These are phyloP conservation scores for Sequoiadendron giganteum DNA, from an alignment of 75 land plant species.

Conservation along the genomic window DNA sequence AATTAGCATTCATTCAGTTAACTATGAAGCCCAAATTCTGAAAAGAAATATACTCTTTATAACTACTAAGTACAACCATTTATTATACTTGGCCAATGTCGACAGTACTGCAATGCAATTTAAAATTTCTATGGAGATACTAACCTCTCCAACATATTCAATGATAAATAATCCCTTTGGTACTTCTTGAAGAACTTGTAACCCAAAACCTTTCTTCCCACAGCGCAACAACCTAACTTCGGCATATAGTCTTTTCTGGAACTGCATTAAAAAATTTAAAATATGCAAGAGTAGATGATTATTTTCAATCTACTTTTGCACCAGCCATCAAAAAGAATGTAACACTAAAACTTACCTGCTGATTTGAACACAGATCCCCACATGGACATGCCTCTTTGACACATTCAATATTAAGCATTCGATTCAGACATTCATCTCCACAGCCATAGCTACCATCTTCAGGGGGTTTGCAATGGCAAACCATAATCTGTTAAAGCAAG, in stretches of 20 bases:
- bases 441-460: conserved; percentile 70
- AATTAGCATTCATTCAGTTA: conserved; percentile 8
- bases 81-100: not conserved
- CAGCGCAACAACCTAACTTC: conserved; percentile 50
- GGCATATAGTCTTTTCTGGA: conserved; percentile 75
- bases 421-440: conserved; percentile 84
- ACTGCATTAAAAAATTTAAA: conserved; percentile 41
- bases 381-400: conserved; percentile 86
- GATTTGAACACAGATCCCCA: conserved; percentile 90
- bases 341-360: conserved; percentile 56
- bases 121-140: not conserved
- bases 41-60: not conserved
- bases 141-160: conserved; percentile 99
- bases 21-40: not conserved
- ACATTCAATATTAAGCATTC: conserved; percentile 93
- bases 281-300: not conserved
- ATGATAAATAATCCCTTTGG: conserved; percentile 74
- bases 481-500: conserved; percentile 63
- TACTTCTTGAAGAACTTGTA: conserved; percentile 59
- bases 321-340: not conserved
- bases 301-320: not conserved
- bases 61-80: not conserved
- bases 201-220: conserved; percentile 94
- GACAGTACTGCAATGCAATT: not conserved
- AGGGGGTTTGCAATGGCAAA: conserved; percentile 81